Percentiles rank a stretch among this genome's conserved stretches.
phyloP scores from a whole-genome alignment of 2,329 filamentous ascomycete species.

The Sporothrix humicola region DNA sequence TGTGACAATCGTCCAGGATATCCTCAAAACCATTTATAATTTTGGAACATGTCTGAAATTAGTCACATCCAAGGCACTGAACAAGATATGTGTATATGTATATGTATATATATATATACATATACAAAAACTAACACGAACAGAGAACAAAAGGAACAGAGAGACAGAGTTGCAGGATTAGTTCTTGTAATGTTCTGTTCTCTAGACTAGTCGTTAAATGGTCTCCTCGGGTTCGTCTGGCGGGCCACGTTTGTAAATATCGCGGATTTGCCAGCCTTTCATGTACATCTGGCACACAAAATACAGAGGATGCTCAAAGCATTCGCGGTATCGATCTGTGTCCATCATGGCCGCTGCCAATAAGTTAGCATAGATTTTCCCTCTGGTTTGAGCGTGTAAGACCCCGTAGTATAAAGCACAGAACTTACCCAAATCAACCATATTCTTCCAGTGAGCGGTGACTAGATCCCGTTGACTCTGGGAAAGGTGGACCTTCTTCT shows the following conservation, averaged over 20 bases:
- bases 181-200: not conserved
- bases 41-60: no score
- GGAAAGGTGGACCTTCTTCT: constrained; percentile 38
- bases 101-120: no score
- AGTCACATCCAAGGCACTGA: no score
- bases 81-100: no score
- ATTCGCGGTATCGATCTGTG: constrained; percentile 25
- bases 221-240: constrained; percentile 15
- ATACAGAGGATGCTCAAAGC: constrained; percentile 51
- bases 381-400: no score
- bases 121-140: no score
- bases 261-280: constrained; percentile 45
- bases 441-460: constrained; percentile 41
- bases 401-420: not conserved
- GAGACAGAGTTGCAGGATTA: not conserved
- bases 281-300: constrained; percentile 57
- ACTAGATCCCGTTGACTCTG: constrained; percentile 47
- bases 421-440: constrained; percentile 38
- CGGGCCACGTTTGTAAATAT: constrained; percentile 25
- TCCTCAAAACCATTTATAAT: no score
- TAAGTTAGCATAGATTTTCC: not conserved
- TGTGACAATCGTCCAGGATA: no score
- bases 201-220: not conserved
- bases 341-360: constrained; percentile 23
- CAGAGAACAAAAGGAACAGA: no score